A percentile compares a stretch with the other conserved stretches of the same genome.
Evolutionary conservation across 176 grass and related monocot genomes (phyloP).

Genomic region (Cenchrus purpureus): DNA sequence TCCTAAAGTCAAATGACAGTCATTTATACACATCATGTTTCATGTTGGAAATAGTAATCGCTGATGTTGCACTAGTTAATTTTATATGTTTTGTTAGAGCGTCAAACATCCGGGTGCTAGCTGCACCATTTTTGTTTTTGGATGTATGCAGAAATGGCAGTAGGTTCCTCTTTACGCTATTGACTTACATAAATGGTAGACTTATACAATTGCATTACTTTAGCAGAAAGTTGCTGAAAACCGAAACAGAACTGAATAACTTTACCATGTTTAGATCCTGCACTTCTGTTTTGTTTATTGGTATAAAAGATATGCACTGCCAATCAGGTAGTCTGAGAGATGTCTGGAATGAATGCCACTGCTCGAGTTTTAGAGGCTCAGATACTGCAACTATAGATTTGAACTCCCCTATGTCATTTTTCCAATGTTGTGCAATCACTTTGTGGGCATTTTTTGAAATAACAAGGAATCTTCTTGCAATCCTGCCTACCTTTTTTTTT

Average conservation of each 20-base stretch:
- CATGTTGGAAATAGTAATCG: no score
- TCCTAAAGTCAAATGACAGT: no score
- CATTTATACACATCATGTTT: no score
- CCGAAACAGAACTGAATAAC: neutral
- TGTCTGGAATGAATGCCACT: neutral
- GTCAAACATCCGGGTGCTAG: no score
- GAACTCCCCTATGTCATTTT: neutral
- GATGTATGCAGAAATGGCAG: neutral
- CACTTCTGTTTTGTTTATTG: neutral
- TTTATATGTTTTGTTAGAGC: no score
- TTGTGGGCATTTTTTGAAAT: conserved; percentile 19
- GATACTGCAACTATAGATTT: conserved; percentile 29
- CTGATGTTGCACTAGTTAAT: no score
- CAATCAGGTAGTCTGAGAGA: neutral
- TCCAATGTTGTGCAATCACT: neutral
- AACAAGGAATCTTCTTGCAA: neutral
- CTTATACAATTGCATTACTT: no score
- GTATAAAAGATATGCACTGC: neutral
- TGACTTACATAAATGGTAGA: neutral
- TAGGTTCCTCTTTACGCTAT: neutral
- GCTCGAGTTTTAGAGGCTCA: conserved; percentile 4
- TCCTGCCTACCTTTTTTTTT: conserved; percentile 1
- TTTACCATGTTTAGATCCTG: neutral
- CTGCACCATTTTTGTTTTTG: neutral
- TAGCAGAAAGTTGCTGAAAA: neutral